Evolutionary conservation across 306 rosid species (phyloP).

Genomic region (Abrus pulchellus): DNA sequence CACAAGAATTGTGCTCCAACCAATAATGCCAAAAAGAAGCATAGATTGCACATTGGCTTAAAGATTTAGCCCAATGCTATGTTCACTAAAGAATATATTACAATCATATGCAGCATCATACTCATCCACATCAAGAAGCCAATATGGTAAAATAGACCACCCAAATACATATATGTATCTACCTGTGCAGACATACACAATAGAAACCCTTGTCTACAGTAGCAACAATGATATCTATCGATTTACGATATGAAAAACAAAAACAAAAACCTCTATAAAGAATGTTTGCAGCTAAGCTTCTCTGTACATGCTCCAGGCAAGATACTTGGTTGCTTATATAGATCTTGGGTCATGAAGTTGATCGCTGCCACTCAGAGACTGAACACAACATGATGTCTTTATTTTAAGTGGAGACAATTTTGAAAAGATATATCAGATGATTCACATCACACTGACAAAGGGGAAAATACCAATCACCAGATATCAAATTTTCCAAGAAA

Average conservation of each 20-base stretch:
- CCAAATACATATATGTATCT: conserved; percentile 6
- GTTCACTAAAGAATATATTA: not conserved
- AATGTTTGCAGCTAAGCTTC: conserved; percentile 1
- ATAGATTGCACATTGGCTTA: not conserved
- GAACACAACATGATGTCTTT: conserved; percentile 8
- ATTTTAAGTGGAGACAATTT: conserved; percentile 6
- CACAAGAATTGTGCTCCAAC: not conserved
- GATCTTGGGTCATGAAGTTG: conserved; percentile 3
- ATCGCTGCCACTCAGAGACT: not conserved
- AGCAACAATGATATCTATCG: not conserved
- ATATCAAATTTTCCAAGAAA: conserved; percentile 38
- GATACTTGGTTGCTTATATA: conserved; percentile 11
- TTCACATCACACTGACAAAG: not conserved
- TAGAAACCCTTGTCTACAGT: not conserved
- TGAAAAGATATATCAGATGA: conserved; percentile 13
- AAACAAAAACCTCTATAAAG: not conserved
- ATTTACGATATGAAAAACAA: not conserved
- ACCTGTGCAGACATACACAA: not conserved
- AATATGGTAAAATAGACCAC: not conserved
- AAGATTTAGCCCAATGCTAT: not conserved
- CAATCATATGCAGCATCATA: conserved; percentile 12
- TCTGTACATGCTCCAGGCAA: not conserved
- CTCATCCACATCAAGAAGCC: not conserved
- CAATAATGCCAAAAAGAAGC: not conserved
- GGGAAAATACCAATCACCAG: conserved; percentile 22